Evolutionary conservation across 768 basidiomycete species (phyloP), one percentile per base, ranked within the genome.

Genomic region (Cantharellus anzutake): DNA sequence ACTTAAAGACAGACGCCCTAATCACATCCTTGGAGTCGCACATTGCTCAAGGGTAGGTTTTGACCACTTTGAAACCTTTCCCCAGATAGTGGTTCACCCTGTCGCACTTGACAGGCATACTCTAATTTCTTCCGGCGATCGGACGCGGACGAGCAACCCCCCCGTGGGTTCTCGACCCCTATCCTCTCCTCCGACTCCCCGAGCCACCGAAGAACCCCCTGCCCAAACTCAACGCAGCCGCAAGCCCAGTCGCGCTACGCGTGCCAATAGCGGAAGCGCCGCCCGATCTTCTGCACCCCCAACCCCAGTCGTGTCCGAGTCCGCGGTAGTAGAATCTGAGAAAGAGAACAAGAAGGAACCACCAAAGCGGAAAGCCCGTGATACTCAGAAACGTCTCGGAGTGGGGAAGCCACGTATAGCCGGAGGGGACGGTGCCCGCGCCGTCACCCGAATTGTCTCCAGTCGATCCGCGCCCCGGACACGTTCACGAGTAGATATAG

Each of bases 371-470:
- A 57, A 57, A 41, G 56, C 41, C 38, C 35, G 41, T 14, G 56
- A 57, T 5, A 7, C 56, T 11, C 56, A 57, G 41, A 57, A 57
- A 42, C 56, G 56, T 14, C 56, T 57, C 5, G 56, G 56, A 14
- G 56, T 57, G 16, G 56, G 56, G 41, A 39, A 42, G 37, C 56
- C 56, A 5, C 7, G 41, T 11, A 35, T 41, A 14, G 56, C 56
- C 16, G 56, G 56, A 16, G 56, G 56, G 14, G 37, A 5, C 14
- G 56, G 56, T 42, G 1, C 35, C 7, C 5, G 56, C 5, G 16
- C 35, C 16, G 56, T 57, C 5, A 57, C 56, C 37, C 56, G 56
- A 16, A 42, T 42, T 14, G 56, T 57, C 41, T 41, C 56, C 35
- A 57, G 56, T 38, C 56, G 56, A 14, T 14, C 37, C 41, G 41